A percentile compares a stretch with the other conserved stretches of the same genome.
Conservation (phyloP, 768 basidiomycete species). For the Tylopilus subfusipes region DNA sequence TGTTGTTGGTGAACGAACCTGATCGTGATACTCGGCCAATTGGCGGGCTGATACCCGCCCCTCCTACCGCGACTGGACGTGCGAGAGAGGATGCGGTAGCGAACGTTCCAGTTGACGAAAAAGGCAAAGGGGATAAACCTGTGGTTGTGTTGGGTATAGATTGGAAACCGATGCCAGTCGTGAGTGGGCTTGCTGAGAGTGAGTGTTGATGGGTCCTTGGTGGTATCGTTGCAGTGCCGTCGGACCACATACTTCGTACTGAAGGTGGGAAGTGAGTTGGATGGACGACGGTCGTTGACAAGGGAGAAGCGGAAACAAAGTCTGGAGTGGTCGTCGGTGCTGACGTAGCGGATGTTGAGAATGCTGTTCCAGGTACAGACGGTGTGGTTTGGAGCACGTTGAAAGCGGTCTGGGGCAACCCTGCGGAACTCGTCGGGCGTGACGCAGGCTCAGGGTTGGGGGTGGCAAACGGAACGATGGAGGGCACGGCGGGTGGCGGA, state of each 20-base stretch:
- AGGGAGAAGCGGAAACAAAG: conserved; percentile 22
- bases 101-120: conserved; percentile 32
- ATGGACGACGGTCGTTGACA: conserved; percentile 21
- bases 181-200: conserved; percentile 30
- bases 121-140: conserved; percentile 27
- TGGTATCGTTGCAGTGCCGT: conserved; percentile 26
- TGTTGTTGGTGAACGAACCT: conserved; percentile 50
- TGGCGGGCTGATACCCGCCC: conserved; percentile 31
- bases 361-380: conserved; percentile 15
- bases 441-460: conserved; percentile 28
- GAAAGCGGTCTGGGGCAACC: conserved; percentile 23
- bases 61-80: conserved; percentile 19
- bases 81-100: conserved; percentile 26
- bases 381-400: conserved; percentile 19
- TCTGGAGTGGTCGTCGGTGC: conserved; percentile 19
- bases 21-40: conserved; percentile 58
- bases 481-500: conserved; percentile 19
- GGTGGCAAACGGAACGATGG: conserved; percentile 29
- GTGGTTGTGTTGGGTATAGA: conserved; percentile 33
- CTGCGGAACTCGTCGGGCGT: conserved; percentile 33
- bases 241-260: conserved; percentile 30
- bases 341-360: conserved; percentile 21
- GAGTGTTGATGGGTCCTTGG: conserved; percentile 32
- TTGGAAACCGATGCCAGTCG: conserved; percentile 27
- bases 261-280: conserved; percentile 24